A percentile compares a stretch with the other conserved stretches of the same genome.
Conservation (phyloP, 2,329 filamentous ascomycete genomes). For the Ramichloridium luteum region DNA sequence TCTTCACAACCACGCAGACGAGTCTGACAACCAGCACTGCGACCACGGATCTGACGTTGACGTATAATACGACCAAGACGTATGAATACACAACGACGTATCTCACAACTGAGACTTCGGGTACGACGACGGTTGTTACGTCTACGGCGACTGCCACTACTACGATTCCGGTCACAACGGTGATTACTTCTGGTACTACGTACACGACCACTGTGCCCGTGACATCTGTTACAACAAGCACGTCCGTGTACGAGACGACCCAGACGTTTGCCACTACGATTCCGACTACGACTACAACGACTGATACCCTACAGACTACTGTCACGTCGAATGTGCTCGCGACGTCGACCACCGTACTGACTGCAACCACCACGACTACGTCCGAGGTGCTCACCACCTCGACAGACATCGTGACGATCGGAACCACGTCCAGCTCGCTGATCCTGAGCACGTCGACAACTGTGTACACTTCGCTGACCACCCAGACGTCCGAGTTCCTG, state of each 20-base stretch:
- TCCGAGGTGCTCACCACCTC: conserved; percentile 1
- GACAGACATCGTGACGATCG: no score
- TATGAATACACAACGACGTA: background rate
- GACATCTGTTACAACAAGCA: background rate
- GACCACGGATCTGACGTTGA: no score
- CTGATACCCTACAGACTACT: no score
- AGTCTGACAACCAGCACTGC: no score
- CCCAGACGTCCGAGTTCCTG: background rate
- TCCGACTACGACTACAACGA: no score
- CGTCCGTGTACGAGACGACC: background rate
- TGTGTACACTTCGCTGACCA: background rate
- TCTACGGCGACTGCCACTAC: background rate
- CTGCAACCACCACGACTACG: background rate
- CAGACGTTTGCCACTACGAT: background rate
- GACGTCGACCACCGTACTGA: no score
- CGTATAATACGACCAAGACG: background rate
- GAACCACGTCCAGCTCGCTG: no score
- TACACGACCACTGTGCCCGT: background rate
- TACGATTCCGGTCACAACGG: background rate
- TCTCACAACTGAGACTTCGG: background rate
- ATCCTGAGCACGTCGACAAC: no score
- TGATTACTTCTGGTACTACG: background rate
- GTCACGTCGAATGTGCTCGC: no score
- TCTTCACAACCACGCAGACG: background rate
- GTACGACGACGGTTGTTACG: background rate